phyloP scores from a whole-genome alignment of 2,329 filamentous ascomycete genomes.

The Sporothrix inflata region DNA sequence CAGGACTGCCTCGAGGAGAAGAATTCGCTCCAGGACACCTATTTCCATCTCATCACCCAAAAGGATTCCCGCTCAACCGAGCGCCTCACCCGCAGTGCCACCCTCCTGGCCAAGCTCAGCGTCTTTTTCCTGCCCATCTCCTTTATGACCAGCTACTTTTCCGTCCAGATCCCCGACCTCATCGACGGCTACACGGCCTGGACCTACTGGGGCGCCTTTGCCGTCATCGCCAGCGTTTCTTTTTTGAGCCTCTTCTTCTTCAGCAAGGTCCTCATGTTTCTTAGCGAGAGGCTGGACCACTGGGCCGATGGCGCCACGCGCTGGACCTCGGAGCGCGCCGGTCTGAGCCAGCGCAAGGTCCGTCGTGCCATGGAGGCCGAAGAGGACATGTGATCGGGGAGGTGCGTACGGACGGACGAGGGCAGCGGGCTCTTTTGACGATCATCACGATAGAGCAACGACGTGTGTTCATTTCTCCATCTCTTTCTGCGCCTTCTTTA shows the following conservation, averaged over 20 bases:
- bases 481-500: no score
- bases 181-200: slow-evolving; percentile 59
- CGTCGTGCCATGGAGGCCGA: slow-evolving; percentile 15
- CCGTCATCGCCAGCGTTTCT: slow-evolving; percentile 62
- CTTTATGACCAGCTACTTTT: slow-evolving; percentile 76
- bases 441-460: background rate
- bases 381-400: background rate
- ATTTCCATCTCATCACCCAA: slow-evolving; percentile 77
- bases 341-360: background rate
- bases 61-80: slow-evolving; percentile 75
- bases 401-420: background rate
- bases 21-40: slow-evolving; percentile 71
- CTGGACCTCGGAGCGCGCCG: slow-evolving; percentile 13
- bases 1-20: slow-evolving; percentile 70
- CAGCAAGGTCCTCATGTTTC: slow-evolving; percentile 49
- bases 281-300: slow-evolving; percentile 50
- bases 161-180: slow-evolving; percentile 63
- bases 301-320: slow-evolving; percentile 16
- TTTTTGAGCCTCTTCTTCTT: slow-evolving; percentile 62
- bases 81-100: slow-evolving; percentile 70
- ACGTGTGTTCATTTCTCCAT: no score
- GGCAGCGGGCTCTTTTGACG: background rate
- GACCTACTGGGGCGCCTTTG: slow-evolving; percentile 72
- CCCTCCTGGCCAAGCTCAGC: slow-evolving; percentile 73
- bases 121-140: slow-evolving; percentile 76